Percentiles rank a stretch among this genome's conserved stretches.
These are phyloP conservation scores for Infundibulicybe gibba DNA, from an alignment of 768 basidiomycete species.

Conservation along the genomic window DNA sequence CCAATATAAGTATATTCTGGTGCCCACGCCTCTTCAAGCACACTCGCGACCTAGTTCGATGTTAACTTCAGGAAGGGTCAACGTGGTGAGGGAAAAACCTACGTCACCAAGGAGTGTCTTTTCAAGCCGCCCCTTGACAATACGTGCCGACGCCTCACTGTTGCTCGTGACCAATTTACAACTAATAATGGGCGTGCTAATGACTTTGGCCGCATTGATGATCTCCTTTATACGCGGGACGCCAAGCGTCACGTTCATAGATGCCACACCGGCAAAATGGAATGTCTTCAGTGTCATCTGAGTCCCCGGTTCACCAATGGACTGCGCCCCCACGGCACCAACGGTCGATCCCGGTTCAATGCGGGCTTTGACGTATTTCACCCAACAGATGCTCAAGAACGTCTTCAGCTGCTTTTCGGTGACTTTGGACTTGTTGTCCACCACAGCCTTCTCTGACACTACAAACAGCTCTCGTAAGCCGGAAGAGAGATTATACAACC, in stretches of 20 bases:
- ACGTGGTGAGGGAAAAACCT: constrained; percentile 16
- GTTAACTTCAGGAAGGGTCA: constrained; percentile 1
- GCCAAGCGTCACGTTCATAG: constrained; percentile 99
- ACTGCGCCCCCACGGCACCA: constrained; percentile 97
- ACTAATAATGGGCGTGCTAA: constrained; percentile 98
- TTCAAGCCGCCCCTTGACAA: constrained; percentile 95
- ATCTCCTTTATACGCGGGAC: constrained; percentile 99
- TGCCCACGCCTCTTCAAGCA: constrained; percentile 96
- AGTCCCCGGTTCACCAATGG: constrained; percentile 98
- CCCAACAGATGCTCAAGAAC: constrained; percentile 88
- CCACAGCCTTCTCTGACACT: constrained; percentile 68
- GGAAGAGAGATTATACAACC: too few species aligned
- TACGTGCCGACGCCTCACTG: constrained; percentile 93
- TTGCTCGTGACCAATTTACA: constrained; percentile 84
- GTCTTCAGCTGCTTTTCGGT: constrained; percentile 73
- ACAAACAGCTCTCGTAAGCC: not conserved
- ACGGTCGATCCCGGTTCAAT: constrained; percentile 99
- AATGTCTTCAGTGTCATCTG: constrained; percentile 99
- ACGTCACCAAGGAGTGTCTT: constrained; percentile 95
- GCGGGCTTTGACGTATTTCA: constrained; percentile 90
- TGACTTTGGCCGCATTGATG: constrained; percentile 96
- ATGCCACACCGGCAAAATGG: constrained; percentile 99
- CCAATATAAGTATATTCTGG: constrained; percentile 91
- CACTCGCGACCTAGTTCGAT: constrained; percentile 69
- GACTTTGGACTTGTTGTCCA: constrained; percentile 91